Evolutionary conservation across 805 yeast species (phyloP).

Genomic region (Yamadazyma tumulicola): DNA sequence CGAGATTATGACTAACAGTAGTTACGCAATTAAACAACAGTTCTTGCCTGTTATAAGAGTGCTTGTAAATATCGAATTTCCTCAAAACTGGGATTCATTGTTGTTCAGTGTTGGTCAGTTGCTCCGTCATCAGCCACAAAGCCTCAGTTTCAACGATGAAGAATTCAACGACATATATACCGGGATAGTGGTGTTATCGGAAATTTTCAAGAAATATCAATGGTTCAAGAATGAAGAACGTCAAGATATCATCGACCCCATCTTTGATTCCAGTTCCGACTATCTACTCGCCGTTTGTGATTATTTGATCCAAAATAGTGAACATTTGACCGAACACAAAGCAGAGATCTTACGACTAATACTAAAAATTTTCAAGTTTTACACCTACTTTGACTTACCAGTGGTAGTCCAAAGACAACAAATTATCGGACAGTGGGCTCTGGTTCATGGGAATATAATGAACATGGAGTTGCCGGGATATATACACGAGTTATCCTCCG

Average conservation of each 20-base stretch:
- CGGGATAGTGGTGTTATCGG: conserved; percentile 68
- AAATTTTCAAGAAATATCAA: conserved; percentile 65
- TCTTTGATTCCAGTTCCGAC: conserved; percentile 61
- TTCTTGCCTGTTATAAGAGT: conserved; percentile 33
- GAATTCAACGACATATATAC: conserved; percentile 44
- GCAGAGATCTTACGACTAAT: conserved; percentile 76
- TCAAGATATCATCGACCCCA: conserved; percentile 28
- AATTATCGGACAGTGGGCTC: conserved; percentile 63
- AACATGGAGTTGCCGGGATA: conserved; percentile 55
- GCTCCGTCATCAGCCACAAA: conserved; percentile 17
- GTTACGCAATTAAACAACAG: conserved; percentile 35
- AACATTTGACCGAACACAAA: conserved; percentile 24
- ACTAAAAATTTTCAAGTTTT: conserved; percentile 74
- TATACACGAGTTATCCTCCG: conserved; percentile 37
- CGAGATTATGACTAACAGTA: conserved; percentile 49
- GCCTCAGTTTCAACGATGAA: conserved; percentile 5
- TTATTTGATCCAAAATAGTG: conserved; percentile 31
- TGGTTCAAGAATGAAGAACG: conserved; percentile 60
- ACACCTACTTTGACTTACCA: conserved; percentile 72
- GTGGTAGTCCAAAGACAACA: conserved; percentile 50
- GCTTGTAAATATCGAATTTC: conserved; percentile 33
- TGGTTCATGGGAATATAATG: conserved; percentile 68
- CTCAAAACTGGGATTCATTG: conserved; percentile 35
- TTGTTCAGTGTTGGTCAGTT: conserved; percentile 30
- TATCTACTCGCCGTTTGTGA: conserved; percentile 64